phyloP scores from a whole-genome alignment of 345 rosid species.

The Eucalyptus curtisii region DNA sequence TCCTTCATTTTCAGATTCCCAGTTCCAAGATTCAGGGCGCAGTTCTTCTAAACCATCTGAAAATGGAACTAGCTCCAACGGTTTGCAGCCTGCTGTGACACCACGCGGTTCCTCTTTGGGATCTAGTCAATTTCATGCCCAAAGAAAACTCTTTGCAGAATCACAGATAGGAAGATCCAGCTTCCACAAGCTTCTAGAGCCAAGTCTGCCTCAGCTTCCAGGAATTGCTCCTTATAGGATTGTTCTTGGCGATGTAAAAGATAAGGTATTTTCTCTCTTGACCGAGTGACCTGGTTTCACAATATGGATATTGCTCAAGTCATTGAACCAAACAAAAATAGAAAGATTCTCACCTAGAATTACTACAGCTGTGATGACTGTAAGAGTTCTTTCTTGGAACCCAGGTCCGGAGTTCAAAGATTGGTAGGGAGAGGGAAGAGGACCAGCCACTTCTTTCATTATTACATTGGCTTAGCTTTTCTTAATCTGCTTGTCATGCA shows the following conservation, averaged over 20 bases:
- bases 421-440: not conserved
- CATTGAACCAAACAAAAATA: not conserved
- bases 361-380: not conserved
- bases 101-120: conserved; percentile 30
- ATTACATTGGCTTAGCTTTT: not conserved
- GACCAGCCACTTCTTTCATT: not conserved
- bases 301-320: not conserved
- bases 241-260: conserved; percentile 89
- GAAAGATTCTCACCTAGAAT: not conserved
- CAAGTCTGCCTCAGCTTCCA: conserved; percentile 67
- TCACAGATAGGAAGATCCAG: conserved; percentile 77
- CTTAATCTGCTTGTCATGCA: not conserved
- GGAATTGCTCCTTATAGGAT: conserved; percentile 90
- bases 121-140: conserved; percentile 48
- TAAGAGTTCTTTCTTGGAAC: not conserved
- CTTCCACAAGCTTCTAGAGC: conserved; percentile 95
- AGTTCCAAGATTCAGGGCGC: conserved; percentile 7
- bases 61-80: conserved; percentile 41
- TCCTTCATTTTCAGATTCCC: conserved; percentile 11
- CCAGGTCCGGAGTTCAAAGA: not conserved
- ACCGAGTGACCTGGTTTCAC: not conserved
- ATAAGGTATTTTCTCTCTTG: conserved; percentile 45
- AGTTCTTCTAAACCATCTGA: conserved; percentile 6
- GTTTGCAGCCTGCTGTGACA: conserved; percentile 16
- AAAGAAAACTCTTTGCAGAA: conserved; percentile 70